These are phyloP conservation scores for Ophiostoma sp. DNA, from an alignment of 2,329 filamentous ascomycete species.

Conservation along the genomic window DNA sequence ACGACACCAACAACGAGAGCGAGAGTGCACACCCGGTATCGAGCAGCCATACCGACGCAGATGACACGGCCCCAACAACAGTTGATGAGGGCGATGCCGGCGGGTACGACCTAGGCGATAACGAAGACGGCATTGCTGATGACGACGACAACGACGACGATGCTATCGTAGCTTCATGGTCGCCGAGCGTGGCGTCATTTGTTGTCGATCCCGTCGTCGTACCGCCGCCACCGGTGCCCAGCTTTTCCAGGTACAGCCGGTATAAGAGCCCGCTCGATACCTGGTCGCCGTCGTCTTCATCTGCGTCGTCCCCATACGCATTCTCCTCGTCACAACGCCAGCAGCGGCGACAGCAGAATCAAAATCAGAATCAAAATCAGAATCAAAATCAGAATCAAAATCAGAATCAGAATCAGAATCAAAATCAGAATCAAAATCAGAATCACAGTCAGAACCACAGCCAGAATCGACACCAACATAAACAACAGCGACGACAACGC, in stretches of 20 bases:
- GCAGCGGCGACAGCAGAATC: neutral
- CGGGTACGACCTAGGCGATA: neutral
- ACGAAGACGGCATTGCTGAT: neutral
- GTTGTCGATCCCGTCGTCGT: slow-evolving; percentile 5
- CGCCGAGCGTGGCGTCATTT: slow-evolving; percentile 16
- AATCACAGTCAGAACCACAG: no score
- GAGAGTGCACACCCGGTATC: slow-evolving; percentile 16
- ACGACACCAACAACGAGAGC: neutral
- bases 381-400: no score
- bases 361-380: neutral
- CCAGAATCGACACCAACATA: neutral
- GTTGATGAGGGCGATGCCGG: slow-evolving; percentile 8
- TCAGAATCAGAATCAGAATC: neutral
- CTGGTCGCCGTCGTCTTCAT: neutral
- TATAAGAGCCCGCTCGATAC: neutral
- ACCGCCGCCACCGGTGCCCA: neutral
- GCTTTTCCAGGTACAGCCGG: neutral
- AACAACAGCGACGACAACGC: neutral
- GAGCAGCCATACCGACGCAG: slow-evolving; percentile 14
- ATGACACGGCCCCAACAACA: slow-evolving; percentile 12
- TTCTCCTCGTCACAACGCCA: neutral
- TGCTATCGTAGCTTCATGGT: neutral
- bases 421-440: neutral
- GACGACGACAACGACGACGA: neutral
- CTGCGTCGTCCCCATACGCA: neutral